Evolutionary conservation across 805 yeast species (phyloP).

Genomic region (Nakazawaea ishiwadae): DNA sequence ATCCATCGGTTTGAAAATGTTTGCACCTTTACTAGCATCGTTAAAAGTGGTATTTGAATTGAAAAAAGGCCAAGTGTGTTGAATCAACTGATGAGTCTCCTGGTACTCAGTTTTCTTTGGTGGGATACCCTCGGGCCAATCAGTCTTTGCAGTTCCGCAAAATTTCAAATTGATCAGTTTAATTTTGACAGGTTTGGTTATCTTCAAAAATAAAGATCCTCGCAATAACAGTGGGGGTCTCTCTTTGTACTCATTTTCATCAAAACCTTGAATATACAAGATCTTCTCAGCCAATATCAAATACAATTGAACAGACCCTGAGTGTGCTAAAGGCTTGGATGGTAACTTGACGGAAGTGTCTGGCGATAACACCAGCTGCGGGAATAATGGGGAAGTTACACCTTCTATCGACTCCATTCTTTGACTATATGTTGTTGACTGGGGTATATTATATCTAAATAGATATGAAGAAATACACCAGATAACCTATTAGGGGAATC

Average conservation of each 20-base stretch:
- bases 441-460: no score
- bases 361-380: constrained; percentile 31
- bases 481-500: no score
- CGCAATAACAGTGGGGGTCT: constrained; percentile 77
- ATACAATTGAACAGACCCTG: constrained; percentile 65
- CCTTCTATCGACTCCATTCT: constrained; percentile 4
- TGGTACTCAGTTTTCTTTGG: constrained; percentile 67
- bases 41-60: constrained; percentile 26
- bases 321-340: constrained; percentile 52
- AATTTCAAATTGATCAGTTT: constrained; percentile 59
- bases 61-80: constrained; percentile 92
- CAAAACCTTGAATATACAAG: constrained; percentile 79
- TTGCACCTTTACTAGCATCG: constrained; percentile 35
- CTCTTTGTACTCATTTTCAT: constrained; percentile 52
- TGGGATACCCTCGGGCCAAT: constrained; percentile 98
- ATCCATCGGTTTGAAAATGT: constrained; percentile 31
- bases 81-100: constrained; percentile 63
- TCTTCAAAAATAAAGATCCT: constrained; percentile 69
- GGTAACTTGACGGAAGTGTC: constrained; percentile 45
- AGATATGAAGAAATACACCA: no score
- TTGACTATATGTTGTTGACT: neutral
- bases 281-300: constrained; percentile 76
- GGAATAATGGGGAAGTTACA: constrained; percentile 42
- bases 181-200: constrained; percentile 67
- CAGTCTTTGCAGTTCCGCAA: constrained; percentile 71